These are phyloP conservation scores for Epichloe elymi DNA, from an alignment of 2,329 filamentous ascomycete species.

Conservation along the genomic window DNA sequence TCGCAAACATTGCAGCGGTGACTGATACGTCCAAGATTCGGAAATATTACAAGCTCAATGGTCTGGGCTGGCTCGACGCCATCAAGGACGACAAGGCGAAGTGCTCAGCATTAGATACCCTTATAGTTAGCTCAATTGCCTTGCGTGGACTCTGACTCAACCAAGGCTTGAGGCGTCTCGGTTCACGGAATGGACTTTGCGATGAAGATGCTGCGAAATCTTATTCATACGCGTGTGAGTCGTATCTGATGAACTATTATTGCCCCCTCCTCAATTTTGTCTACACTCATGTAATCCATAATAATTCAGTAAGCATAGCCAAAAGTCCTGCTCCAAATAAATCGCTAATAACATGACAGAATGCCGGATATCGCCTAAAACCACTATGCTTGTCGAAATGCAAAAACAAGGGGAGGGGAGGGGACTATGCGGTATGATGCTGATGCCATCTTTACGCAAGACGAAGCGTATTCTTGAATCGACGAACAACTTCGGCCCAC, in stretches of 20 bases:
- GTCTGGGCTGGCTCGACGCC: conserved; percentile 35
- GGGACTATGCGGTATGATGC: neutral
- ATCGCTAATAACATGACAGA: neutral
- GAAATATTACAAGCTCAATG: conserved; percentile 78
- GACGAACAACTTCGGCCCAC: conserved; percentile 45
- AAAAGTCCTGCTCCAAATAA: neutral
- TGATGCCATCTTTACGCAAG: neutral
- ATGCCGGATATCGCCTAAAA: neutral
- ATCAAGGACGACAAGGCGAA: conserved; percentile 30
- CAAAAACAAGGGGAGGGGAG: neutral
- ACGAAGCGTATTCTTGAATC: conserved; percentile 29
- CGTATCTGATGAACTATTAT: neutral
- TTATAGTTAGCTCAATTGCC: conserved; percentile 67
- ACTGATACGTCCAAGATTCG: conserved; percentile 58
- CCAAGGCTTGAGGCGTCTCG: no score
- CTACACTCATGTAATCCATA: neutral
- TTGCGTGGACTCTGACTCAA: conserved; percentile 24
- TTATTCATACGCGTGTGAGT: conserved; percentile 1
- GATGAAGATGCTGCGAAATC: neutral
- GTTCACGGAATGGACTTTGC: neutral
- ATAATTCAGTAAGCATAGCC: neutral
- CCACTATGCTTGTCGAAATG: neutral
- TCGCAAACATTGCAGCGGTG: conserved; percentile 44
- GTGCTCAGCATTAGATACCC: conserved; percentile 48
- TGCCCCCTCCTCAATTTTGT: neutral